Base-by-base conservation (phyloP, 2,329 filamentous ascomycete genomes). In the Beauveria rudraprayagi region DNA sequence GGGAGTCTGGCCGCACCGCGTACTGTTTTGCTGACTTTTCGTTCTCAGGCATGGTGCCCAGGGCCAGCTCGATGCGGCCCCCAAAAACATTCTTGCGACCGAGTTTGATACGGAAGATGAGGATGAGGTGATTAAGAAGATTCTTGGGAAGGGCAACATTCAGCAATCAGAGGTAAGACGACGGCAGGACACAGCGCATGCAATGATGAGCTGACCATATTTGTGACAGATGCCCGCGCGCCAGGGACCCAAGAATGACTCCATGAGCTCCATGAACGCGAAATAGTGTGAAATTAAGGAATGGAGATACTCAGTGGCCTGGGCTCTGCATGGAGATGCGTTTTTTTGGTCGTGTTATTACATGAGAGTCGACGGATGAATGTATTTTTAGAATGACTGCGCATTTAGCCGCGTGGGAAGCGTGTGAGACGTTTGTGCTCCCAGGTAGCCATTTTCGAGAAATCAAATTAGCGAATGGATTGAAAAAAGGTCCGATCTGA, bases 21-120 rank as follows among this genome's bases (percentile, higher is more conserved):
- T 4, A 17, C 9, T 37, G 11, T 34, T 48, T 48, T 47, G 58
- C 65, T 68, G 65, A 70, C 60, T 17, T 17, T 26, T 17, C 3
- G 7, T 52, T 40, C 47, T 60, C 62, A 96, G 92, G 75, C 92
- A 96, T 73, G 93, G 93, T 66, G 85, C 84, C 50, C 91, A 96
- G 73, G 93, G 93, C 61, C 83, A 86, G 62, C 79, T 89, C 48
- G 89, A 97, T 70, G 77, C 78, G 10, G 92, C 92, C 9, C 89
- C 90, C 67, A 90, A 95, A 66, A 76, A 80, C 48, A 80, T 80
- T 52, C 81, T 99, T 5, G 87, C 94, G 70, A 88, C 86, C 67
- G 92, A 97, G 77, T 99, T 99, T 68, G 91, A 90, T 67, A 93
- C 91, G 16, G 77, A 81, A 67, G 80, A 86, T 60, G 87, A 91